phyloP scores from a whole-genome alignment of 2,329 filamentous ascomycete species.

The Aspergillus sp. region DNA sequence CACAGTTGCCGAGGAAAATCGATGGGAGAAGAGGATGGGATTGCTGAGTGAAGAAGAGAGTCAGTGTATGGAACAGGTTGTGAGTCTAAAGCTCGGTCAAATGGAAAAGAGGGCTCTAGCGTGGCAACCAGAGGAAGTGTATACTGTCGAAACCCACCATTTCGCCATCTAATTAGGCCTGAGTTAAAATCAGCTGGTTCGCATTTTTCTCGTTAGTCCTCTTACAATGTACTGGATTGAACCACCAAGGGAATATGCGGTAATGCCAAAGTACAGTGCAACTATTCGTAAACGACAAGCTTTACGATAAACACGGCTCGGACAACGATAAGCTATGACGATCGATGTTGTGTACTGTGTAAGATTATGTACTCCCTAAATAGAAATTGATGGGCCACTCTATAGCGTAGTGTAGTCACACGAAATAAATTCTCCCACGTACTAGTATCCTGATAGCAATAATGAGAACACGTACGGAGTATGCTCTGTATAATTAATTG shows the following conservation, averaged over 20 bases:
- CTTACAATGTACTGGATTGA: not conserved
- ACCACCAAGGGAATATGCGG: not conserved
- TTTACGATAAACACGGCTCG: not conserved
- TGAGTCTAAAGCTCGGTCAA: not conserved
- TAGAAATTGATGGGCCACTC: too few relatives aligned
- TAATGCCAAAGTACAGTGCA: not conserved
- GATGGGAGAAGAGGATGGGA: not conserved
- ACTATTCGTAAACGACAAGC: not conserved
- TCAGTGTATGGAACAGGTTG: not conserved
- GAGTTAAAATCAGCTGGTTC: not conserved
- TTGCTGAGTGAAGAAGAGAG: slow-evolving; percentile 1
- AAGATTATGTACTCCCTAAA: too few relatives aligned
- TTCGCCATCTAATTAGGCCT: not conserved
- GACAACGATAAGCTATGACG: too few relatives aligned
- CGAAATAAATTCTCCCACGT: too few relatives aligned
- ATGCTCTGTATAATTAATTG: too few relatives aligned
- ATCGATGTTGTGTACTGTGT: too few relatives aligned
- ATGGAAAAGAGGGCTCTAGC: not conserved
- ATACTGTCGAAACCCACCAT: not conserved
- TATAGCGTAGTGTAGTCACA: too few relatives aligned
- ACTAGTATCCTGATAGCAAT: too few relatives aligned
- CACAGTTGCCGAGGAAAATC: not conserved
- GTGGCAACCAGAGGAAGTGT: slow-evolving; percentile 1
- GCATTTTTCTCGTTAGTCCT: not conserved
- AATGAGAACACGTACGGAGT: too few relatives aligned